phyloP scores from a whole-genome alignment of 1,284 basidiomycete species.

The Leccinum pachyderme region DNA sequence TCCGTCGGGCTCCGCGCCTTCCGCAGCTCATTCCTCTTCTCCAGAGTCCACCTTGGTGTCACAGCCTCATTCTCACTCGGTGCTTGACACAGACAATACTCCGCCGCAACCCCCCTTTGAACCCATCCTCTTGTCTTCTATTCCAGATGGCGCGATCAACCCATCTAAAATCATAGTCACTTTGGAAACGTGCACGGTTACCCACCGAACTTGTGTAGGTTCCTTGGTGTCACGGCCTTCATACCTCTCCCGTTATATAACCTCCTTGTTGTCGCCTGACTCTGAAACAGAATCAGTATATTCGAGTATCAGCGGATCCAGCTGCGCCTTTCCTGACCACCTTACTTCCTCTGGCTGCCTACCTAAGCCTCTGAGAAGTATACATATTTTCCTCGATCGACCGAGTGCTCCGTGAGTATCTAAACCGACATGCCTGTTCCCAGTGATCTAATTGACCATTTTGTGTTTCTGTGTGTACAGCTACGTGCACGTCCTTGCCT shows the following conservation, averaged over 20 bases:
- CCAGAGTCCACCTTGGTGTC: slow-evolving; percentile 39
- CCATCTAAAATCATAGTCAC: slow-evolving; percentile 63
- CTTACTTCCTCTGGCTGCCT: slow-evolving; percentile 57
- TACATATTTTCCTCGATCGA: slow-evolving; percentile 80
- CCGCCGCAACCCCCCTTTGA: slow-evolving; percentile 53
- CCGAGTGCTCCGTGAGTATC: slow-evolving; percentile 70
- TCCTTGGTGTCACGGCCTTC: slow-evolving; percentile 69
- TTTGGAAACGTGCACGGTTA: slow-evolving; percentile 66
- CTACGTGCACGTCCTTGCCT: slow-evolving; percentile 65
- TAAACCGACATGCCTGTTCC: neutral
- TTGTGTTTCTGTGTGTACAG: slow-evolving; percentile 35
- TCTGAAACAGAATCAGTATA: slow-evolving; percentile 52
- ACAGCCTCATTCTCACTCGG: slow-evolving; percentile 39
- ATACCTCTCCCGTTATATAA: slow-evolving; percentile 56
- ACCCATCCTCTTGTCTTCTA: slow-evolving; percentile 62
- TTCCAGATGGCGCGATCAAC: slow-evolving; percentile 47
- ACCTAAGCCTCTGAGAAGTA: slow-evolving; percentile 42
- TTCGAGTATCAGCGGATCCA: slow-evolving; percentile 43
- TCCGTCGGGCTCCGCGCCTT: slow-evolving; percentile 37
- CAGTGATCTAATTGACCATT: slow-evolving; percentile 3
- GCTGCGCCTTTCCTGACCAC: slow-evolving; percentile 52
- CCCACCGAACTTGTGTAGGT: slow-evolving; percentile 59
- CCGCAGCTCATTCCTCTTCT: slow-evolving; percentile 39
- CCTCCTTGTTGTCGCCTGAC: slow-evolving; percentile 41
- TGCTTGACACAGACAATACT: slow-evolving; percentile 39